A percentile compares a stretch with the other conserved stretches of the same genome.
phyloP scores from a whole-genome alignment of 805 yeast species.

The Candida ipomoeae region DNA sequence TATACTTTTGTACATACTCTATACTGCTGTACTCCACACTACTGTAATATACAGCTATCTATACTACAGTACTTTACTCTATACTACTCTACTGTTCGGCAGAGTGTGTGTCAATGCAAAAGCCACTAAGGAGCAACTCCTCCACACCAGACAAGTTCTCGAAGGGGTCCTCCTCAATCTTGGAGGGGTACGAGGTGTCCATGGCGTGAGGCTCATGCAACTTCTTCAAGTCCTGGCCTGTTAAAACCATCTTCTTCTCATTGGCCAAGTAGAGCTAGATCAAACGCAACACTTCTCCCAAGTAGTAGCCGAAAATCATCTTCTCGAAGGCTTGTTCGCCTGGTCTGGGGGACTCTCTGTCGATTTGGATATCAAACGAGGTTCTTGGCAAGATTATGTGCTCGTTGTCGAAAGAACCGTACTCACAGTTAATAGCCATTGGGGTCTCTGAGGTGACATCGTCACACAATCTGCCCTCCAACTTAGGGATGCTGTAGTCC shows the following conservation, averaged over 20 bases:
- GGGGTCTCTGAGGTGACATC: constrained; percentile 63
- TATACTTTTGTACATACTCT: too few relatives aligned
- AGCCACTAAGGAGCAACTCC: constrained; percentile 54
- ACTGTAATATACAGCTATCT: too few relatives aligned
- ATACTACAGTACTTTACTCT: too few relatives aligned
- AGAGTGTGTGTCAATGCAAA: constrained; percentile 58
- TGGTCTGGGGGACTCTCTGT: constrained; percentile 87
- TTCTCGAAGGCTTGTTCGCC: constrained; percentile 95
- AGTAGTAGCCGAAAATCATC: constrained; percentile 95
- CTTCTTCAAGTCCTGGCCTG: constrained; percentile 60
- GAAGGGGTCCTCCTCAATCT: constrained; percentile 83
- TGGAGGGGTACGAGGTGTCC: constrained; percentile 88
- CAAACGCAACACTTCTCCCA: constrained; percentile 88
- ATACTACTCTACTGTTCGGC: too few relatives aligned
- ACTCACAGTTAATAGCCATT: constrained; percentile 98
- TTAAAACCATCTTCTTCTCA: constrained; percentile 59
- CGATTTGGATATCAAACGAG: constrained; percentile 77
- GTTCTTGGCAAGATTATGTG: constrained; percentile 82
- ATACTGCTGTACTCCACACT: too few relatives aligned
- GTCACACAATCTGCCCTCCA: constrained; percentile 61
- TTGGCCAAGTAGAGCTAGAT: constrained; percentile 67
- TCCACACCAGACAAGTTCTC: constrained; percentile 76
- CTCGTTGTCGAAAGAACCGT: constrained; percentile 96
- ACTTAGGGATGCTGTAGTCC: constrained; percentile 58
- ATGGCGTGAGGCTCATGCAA: constrained; percentile 64